Evolutionary conservation across 2,329 filamentous ascomycete species (phyloP), one percentile per base, ranked within the genome.

Genomic region (Aspergillus nomiae): DNA sequence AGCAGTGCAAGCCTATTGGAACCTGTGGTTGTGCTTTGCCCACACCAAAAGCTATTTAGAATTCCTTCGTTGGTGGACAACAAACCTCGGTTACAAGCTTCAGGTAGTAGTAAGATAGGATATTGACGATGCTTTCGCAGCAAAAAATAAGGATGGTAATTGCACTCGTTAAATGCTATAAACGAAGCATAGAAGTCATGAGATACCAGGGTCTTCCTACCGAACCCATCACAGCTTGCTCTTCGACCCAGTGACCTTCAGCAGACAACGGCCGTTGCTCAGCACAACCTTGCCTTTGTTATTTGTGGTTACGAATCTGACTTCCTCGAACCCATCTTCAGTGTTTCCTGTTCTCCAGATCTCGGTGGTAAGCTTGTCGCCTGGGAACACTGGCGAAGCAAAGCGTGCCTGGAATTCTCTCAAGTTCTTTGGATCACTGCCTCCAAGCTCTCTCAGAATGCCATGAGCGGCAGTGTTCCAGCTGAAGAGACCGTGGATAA

Each of bases 321-420:
- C 82, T 77, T 97, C 93, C 79, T 97, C 92, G 79, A 86, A 96
- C 1, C 86, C 89, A 65, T 80, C 85, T 71, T 68, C 81, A 1
- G 69, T 46, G 50, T 85, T 86, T 1, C 92, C 92, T 26, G 87
- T 92, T 74, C 85, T 85, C 94, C 94, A 97, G 57, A 91, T 91
- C 74, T 92, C 88, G 7, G 89, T 92, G 41, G 92, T 85, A 34
- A 97, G 84, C 81, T 90, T 93, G 76, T 95, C 91, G 26, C 91
- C 92, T 0, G 92, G 92, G 75, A 87, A 89, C 10, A 97, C 93
- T 1, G 93, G 93, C 66, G 88, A 90, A 14, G 92, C 92, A 76
- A 97, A 97, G 50, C 93, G 85, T 21, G 92, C 92, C 81, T 94
- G 92, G 82, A 94, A 97, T 79, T 95, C 92, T 80, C 88, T 91